Conservation (phyloP, 164 flowering plant species). For the Vitis rupestris region DNA sequence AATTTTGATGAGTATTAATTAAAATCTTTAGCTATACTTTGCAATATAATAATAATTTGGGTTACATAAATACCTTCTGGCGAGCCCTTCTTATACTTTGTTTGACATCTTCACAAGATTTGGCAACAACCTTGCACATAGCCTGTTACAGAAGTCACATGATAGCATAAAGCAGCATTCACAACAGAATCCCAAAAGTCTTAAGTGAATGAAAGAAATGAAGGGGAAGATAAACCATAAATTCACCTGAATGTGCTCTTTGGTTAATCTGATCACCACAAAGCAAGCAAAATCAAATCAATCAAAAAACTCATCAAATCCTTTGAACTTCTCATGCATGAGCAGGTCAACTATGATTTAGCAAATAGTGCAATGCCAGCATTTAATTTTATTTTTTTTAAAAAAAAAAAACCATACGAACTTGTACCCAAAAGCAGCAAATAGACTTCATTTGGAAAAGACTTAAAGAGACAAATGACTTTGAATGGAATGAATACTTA, state of each 20-base stretch:
- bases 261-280: conserved; percentile 65
- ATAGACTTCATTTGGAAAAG: background rate
- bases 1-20: background rate
- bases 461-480: conserved; percentile 1
- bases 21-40: background rate
- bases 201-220: background rate
- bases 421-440: background rate
- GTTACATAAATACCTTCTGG: conserved; percentile 60
- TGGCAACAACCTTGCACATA: conserved; percentile 78
- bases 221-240: conserved; percentile 5
- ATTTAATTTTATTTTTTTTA: too few species aligned
- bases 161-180: background rate
- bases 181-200: background rate
- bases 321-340: background rate
- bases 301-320: background rate
- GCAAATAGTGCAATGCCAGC: too few species aligned
- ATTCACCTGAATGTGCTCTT: conserved; percentile 84
- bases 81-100: conserved; percentile 94
- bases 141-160: conserved; percentile 47
- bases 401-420: too few species aligned
- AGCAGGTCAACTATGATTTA: background rate
- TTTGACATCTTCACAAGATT: conserved; percentile 82
- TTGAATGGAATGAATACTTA: conserved; percentile 33
- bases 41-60: background rate
- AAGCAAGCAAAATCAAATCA: conserved; percentile 15